Percentiles rank a stretch among this genome's conserved stretches.
These are phyloP conservation scores for Trametes maxima DNA, from an alignment of 768 basidiomycete species.

Conservation along the genomic window DNA sequence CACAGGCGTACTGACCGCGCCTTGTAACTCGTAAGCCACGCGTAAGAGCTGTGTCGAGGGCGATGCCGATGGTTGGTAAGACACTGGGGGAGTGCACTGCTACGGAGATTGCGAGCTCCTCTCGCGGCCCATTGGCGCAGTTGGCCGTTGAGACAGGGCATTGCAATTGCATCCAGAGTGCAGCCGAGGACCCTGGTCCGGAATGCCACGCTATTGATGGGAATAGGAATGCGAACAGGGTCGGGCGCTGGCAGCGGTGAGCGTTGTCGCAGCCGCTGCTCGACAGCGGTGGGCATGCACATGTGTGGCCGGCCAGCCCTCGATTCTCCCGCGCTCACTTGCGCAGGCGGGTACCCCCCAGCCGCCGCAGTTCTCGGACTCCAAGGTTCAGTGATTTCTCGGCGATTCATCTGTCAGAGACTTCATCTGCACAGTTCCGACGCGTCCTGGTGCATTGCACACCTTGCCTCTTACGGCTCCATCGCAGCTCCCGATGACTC, in stretches of 20 bases:
- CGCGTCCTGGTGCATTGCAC: constrained; percentile 9
- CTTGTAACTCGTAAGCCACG: constrained; percentile 9
- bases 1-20: constrained; percentile 15
- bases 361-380: constrained; percentile 17
- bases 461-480: neutral
- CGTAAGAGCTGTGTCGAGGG: constrained; percentile 14
- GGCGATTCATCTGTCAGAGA: constrained; percentile 15
- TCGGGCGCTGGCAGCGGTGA: neutral
- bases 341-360: constrained; percentile 4
- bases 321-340: constrained; percentile 11
- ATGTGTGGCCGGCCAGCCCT: neutral
- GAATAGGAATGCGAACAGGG: neutral
- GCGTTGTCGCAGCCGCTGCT: constrained; percentile 8
- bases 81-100: neutral
- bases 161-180: constrained; percentile 5
- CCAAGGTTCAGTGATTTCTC: constrained; percentile 20
- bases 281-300: neutral
- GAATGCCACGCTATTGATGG: neutral
- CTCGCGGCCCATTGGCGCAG: neutral
- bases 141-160: neutral
- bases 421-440: constrained; percentile 15
- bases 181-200: neutral
- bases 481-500: constrained; percentile 15
- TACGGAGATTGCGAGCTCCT: neutral
- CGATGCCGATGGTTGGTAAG: neutral